Conservation (phyloP, 1,284 basidiomycete species). For the Trichosporon asahii region DNA sequence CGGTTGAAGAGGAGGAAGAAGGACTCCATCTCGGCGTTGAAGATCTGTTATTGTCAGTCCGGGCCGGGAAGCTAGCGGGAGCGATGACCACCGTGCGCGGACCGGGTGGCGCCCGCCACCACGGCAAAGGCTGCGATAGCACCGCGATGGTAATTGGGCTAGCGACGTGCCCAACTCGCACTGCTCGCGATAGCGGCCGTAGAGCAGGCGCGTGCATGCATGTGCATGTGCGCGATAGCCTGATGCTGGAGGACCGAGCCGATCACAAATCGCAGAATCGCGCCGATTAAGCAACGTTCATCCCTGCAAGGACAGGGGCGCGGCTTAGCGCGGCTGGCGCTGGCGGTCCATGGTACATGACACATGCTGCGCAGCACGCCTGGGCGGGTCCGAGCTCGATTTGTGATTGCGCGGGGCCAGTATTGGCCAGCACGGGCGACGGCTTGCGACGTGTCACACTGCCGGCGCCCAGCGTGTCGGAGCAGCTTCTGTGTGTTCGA, state of each 20-base stretch:
- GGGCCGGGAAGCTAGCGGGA: neutral
- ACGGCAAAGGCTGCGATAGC: neutral
- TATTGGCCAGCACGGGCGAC: neutral
- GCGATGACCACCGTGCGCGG: neutral
- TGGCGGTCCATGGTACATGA: neutral
- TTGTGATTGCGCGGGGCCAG: neutral
- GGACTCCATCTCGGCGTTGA: slow-evolving; percentile 96
- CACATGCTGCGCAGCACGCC: neutral
- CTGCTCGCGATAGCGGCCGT: neutral
- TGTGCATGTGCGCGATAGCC: neutral
- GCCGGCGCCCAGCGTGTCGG: neutral
- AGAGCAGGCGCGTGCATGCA: neutral
- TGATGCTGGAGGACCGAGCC: neutral
- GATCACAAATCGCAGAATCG: neutral
- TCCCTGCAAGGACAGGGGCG: neutral
- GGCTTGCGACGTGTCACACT: neutral
- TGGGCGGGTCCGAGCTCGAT: neutral
- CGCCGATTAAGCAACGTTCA: neutral
- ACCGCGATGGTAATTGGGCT: neutral
- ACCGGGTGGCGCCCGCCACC: slow-evolving; percentile 1
- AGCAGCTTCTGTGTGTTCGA: neutral
- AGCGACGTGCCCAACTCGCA: neutral
- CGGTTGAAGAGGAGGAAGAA: slow-evolving; percentile 99
- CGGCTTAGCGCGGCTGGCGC: neutral
- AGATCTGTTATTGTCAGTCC: slow-evolving; percentile 60